These are phyloP conservation scores for Pseudovirgaria hyperparasitica DNA, from an alignment of 2,329 filamentous ascomycete genomes.

Conservation along the genomic window DNA sequence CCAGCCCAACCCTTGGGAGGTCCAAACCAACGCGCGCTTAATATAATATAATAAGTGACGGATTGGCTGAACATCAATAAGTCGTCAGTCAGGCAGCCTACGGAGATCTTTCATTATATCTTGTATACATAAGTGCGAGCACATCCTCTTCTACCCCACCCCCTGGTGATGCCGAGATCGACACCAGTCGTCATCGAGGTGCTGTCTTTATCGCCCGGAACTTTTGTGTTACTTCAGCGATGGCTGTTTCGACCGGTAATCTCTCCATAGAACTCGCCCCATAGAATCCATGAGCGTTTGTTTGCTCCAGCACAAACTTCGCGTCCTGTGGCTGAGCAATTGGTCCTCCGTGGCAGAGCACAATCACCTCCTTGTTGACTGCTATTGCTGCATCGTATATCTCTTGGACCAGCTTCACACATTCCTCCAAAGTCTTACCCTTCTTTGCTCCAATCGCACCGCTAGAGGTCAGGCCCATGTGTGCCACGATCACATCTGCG, in stretches of 20 bases:
- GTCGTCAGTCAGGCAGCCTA: too few relatives aligned
- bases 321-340: slow-evolving; percentile 53
- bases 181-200: too few relatives aligned
- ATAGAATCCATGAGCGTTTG: slow-evolving; percentile 56
- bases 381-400: slow-evolving; percentile 48
- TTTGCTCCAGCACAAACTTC: slow-evolving; percentile 46
- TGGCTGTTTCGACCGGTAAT: slow-evolving; percentile 54
- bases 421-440: slow-evolving; percentile 51
- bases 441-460: slow-evolving; percentile 52
- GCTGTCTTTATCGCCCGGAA: slow-evolving; percentile 34
- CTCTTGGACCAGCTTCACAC: slow-evolving; percentile 46
- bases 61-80: too few relatives aligned
- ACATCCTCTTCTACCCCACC: too few relatives aligned
- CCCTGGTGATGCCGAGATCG: too few relatives aligned
- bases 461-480: slow-evolving; percentile 54
- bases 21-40: too few relatives aligned
- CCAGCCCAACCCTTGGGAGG: too few relatives aligned
- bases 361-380: slow-evolving; percentile 47
- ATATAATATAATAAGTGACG: too few relatives aligned
- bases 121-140: too few relatives aligned
- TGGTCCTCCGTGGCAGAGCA: slow-evolving; percentile 59
- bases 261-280: slow-evolving; percentile 60
- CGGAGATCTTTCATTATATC: too few relatives aligned
- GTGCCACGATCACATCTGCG: slow-evolving; percentile 54
- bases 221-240: slow-evolving; percentile 42